Percentiles rank a stretch among this genome's conserved stretches.
Evolutionary conservation across 1,139 yeast species (phyloP).

Genomic region (Pichia sp.): DNA sequence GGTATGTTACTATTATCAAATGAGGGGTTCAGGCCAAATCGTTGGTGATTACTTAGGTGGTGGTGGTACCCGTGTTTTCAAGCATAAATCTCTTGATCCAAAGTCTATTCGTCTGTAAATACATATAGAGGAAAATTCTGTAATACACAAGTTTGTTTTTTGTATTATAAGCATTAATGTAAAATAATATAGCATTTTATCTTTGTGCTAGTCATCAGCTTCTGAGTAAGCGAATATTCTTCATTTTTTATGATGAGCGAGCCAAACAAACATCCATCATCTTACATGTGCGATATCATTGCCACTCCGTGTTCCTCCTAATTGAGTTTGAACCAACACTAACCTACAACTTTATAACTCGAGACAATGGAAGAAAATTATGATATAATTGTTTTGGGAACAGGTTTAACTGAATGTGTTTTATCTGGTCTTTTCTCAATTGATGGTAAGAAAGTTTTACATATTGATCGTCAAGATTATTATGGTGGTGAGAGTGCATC

Average conservation of each 20-base stretch:
- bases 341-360: not conserved
- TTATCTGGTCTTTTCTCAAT: slow-evolving; percentile 90
- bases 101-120: slow-evolving; percentile 7
- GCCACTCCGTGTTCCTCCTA: not conserved
- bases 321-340: not conserved
- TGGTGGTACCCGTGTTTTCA: slow-evolving; percentile 78
- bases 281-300: too few species aligned
- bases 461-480: slow-evolving; percentile 93
- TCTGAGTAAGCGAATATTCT: too few species aligned
- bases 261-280: too few species aligned
- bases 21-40: slow-evolving; percentile 85
- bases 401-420: slow-evolving; percentile 94
- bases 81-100: slow-evolving; percentile 55
- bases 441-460: slow-evolving; percentile 94
- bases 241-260: too few species aligned
- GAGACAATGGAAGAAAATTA: slow-evolving; percentile 83
- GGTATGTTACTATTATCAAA: slow-evolving; percentile 89
- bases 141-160: too few species aligned
- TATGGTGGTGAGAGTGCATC: slow-evolving; percentile 76
- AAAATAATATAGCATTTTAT: too few species aligned
- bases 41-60: slow-evolving; percentile 90
- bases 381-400: slow-evolving; percentile 82
- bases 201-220: too few species aligned
- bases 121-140: too few species aligned
- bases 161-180: too few species aligned